Base-by-base conservation (phyloP, 129 eudicot genomes). In the Smallanthus sonchifolius region DNA sequence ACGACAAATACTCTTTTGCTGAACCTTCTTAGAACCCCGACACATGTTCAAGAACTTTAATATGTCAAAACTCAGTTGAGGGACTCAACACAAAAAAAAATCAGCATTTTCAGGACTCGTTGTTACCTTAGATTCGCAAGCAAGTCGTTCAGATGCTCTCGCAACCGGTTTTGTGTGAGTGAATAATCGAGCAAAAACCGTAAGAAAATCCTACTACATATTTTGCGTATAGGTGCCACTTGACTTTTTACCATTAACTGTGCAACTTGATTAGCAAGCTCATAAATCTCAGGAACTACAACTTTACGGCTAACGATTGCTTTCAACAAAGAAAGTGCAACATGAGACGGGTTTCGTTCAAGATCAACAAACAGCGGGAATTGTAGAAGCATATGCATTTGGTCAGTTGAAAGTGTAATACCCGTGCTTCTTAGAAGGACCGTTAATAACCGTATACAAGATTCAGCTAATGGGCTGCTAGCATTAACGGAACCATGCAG, bases 321-420 rank as follows among this genome's bases (percentile, higher is more conserved):
- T 75, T 88, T 88, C 48, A 93, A 83, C 15, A 93, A 86, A 30
- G 98, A 90, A 73, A 93, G 96, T 24, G 96, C 97, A 52, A 88
- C 76, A 61, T 69, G 66, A 0, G 98, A 83, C 8, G 98, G 96
- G 70, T 85, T 90, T 43, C 86, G 83, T 83, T 89, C 97, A 7
- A 93, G 85, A 74, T 93, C 98, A 54, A 85, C 85, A 78, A 93
- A 93, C 2, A 88, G 8, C 4, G 98, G 87, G 77, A 93, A 93
- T 37, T 93, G 96, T 49, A 93, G 81, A 77, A 93, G 75, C 95
- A 93, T 80, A 24, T 84, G 97, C 83, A 88, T 71, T 62, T 93
- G 98, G 32, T 84, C 92, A 13, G 84, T 10, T n/a, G 97, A 85
- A 74, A 93, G 96, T 10, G 88, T 84, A 52, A 88, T 64, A 7